Evolutionary conservation across 1,284 basidiomycete genomes (phyloP), one percentile per base, ranked within the genome.

Genomic region (Rhizoctonia solani): DNA sequence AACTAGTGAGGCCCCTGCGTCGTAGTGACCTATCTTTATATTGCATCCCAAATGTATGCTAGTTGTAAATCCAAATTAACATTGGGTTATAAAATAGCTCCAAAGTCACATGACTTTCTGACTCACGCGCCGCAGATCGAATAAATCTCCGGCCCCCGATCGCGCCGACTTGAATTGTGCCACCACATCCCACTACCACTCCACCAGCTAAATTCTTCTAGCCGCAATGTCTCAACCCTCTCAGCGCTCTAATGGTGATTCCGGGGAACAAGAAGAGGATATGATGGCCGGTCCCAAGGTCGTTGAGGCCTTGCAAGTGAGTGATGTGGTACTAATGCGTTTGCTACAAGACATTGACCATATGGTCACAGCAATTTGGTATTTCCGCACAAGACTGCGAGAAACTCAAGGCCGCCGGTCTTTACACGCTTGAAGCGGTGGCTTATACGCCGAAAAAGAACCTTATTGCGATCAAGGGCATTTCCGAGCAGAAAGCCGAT

Each of bases 371-470:
- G 80, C 95, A 98, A 79, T 88, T 88, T 39, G 96, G 97, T 8
- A 94, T 99, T 72, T 87, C 90, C 39, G 77, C 88, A 25, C 92
- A 94, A 73, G 96, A 99, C 77, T 90, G 95, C 80, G 94, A 97
- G 84, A 98, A 98, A 77, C 88, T 99, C 32, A 80, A 87, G n/a
- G 94, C 97, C 68, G 91, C 92, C 16, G 97, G 97, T 5, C 86
- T 92, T 69, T 87, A 98, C 77, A 99, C 97, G 0, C 87, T 99
- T 70, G 96, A 99, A 78, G 87, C 93, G 14, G 92, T 99, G 56
- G 96, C 95, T 16, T 99, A 96, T 77, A 98, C 96, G 0, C 94
- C 97, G 6, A 98, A 98, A 84, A 99, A 99, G 81, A 82, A 83
- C 50, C 81, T 99, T 37, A 85, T 93, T 69, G 85, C 87, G 3